phyloP scores from a whole-genome alignment of 345 rosid genomes.

The Bruguiera sexangula region DNA sequence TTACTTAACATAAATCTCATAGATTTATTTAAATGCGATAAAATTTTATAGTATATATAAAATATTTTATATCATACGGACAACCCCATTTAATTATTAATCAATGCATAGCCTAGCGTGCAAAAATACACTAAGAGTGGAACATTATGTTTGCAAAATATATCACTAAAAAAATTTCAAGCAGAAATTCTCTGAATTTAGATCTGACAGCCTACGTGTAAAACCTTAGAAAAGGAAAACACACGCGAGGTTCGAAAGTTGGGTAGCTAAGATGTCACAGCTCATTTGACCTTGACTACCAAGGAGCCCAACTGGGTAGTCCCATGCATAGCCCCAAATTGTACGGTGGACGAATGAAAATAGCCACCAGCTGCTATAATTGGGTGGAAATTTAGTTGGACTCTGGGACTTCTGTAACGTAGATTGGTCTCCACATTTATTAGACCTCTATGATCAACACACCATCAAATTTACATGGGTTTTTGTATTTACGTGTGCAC shows the following conservation, averaged over 20 bases:
- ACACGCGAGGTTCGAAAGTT: neutral
- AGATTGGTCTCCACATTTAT: conserved; percentile 5
- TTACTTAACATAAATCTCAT: no score
- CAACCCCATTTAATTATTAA: no score
- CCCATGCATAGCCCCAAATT: neutral
- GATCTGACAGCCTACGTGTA: neutral
- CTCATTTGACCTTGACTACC: neutral
- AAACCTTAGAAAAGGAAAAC: neutral
- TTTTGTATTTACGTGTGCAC: neutral
- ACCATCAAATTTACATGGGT: neutral
- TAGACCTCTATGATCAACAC: neutral
- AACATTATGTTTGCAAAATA: no score
- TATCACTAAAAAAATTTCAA: no score
- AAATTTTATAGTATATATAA: no score
- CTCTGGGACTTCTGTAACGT: neutral
- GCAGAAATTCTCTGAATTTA: neutral
- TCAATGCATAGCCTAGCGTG: no score
- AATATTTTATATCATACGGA: no score
- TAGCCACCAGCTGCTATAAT: neutral
- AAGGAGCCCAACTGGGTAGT: neutral
- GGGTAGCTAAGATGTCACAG: neutral
- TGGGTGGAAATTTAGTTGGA: neutral
- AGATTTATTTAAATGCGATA: no score
- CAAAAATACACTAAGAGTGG: no score
- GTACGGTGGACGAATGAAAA: neutral